A percentile compares a stretch with the other conserved stretches of the same genome.
Evolutionary conservation across 345 rosid species (phyloP).

Genomic region (Populus davidiana): DNA sequence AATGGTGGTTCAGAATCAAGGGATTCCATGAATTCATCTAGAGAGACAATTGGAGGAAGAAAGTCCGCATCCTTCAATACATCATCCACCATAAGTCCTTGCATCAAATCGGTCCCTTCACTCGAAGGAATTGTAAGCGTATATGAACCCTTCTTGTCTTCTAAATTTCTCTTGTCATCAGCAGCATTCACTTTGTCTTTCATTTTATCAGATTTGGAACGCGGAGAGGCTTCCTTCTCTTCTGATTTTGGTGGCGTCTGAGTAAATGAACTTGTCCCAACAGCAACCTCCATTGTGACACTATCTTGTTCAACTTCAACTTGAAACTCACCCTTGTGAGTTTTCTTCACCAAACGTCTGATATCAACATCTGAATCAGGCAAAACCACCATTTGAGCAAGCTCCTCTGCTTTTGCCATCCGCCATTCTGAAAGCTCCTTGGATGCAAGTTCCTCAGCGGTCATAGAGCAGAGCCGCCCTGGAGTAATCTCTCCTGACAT

Average conservation of each 20-base stretch:
- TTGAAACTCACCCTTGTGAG: constrained; percentile 94
- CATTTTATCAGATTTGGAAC: constrained; percentile 24
- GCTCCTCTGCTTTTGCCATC: constrained; percentile 85
- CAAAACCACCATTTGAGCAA: constrained; percentile 91
- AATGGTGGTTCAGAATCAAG: constrained; percentile 88
- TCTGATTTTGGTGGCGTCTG: constrained; percentile 30
- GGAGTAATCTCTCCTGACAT: constrained; percentile 68
- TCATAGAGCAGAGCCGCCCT: constrained; percentile 71
- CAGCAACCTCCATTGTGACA: constrained; percentile 58
- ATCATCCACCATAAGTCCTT: constrained; percentile 76
- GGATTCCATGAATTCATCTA: constrained; percentile 89
- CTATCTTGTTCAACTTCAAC: constrained; percentile 69
- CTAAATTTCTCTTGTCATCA: constrained; percentile 32
- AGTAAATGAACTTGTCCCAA: constrained; percentile 37
- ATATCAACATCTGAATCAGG: constrained; percentile 71
- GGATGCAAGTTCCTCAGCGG: constrained; percentile 96
- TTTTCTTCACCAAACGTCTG: constrained; percentile 78
- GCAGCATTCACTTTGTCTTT: constrained; percentile 30
- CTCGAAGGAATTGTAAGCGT: constrained; percentile 57
- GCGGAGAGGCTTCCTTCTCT: constrained; percentile 19
- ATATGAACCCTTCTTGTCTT: constrained; percentile 27
- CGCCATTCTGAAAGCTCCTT: constrained; percentile 92
- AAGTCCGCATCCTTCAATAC: constrained; percentile 65
- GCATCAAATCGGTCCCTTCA: constrained; percentile 50
- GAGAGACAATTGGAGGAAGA: constrained; percentile 90